A percentile compares a stretch with the other conserved stretches of the same genome.
phyloP scores from a whole-genome alignment of 805 yeast genomes.

The Dipodascopsis uninucleata region DNA sequence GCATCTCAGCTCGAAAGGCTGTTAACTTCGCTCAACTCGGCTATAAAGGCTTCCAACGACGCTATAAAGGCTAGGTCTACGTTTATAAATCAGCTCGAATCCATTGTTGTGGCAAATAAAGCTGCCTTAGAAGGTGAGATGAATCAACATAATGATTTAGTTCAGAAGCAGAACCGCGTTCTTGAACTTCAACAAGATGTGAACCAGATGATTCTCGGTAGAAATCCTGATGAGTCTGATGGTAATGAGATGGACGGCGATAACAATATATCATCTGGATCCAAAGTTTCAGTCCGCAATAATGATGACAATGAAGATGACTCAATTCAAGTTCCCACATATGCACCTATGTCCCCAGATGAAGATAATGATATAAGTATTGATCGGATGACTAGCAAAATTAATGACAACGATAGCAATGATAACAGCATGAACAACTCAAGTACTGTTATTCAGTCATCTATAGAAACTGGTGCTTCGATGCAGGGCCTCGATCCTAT shows the following conservation, averaged over 20 bases:
- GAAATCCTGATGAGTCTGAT: neutral
- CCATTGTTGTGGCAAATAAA: constrained; percentile 32
- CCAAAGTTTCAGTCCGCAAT: neutral
- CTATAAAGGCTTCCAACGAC: constrained; percentile 31
- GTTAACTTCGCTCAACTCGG: constrained; percentile 30
- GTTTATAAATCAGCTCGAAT: constrained; percentile 33
- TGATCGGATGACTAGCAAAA: neutral
- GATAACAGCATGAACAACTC: neutral
- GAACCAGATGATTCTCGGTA: constrained; percentile 13
- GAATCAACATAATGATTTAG: constrained; percentile 32
- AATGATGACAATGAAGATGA: constrained; percentile 7
- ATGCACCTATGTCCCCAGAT: constrained; percentile 4
- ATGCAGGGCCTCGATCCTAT: constrained; percentile 22
- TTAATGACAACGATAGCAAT: neutral
- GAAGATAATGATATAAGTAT: no score
- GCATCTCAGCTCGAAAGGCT: constrained; percentile 32
- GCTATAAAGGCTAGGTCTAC: constrained; percentile 30
- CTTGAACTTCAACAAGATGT: constrained; percentile 7
- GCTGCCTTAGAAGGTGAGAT: constrained; percentile 32
- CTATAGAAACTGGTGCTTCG: neutral
- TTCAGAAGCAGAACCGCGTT: constrained; percentile 33
- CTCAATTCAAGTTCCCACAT: constrained; percentile 16
- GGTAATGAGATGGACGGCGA: constrained; percentile 1
- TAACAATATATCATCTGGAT: constrained; percentile 1
- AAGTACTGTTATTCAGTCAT: neutral